Evolutionary conservation across 768 basidiomycete species (phyloP), one percentile per base, ranked within the genome.

Genomic region (Trametes gibbosa): DNA sequence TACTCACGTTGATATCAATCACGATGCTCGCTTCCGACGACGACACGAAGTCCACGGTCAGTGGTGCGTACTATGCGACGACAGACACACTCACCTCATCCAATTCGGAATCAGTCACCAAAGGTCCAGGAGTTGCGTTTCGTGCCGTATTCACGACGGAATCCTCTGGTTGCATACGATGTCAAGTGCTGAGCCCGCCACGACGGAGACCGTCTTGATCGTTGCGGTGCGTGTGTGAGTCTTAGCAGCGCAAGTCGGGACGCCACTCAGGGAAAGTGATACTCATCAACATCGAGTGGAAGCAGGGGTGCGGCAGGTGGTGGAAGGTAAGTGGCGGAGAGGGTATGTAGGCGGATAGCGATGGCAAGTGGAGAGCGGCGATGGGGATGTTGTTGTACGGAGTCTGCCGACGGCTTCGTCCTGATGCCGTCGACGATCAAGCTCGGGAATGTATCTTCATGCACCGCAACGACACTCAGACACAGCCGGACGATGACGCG

Each of bases 51-150:
- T 42, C 41, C 17, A 21, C 43, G 24, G 19, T 8, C 21, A 24
- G 12, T 5, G 12, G 1, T 21, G 23, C 3, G 43, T 3, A 24
- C 43, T 5, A 24, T 7, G 13, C 7, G 9, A 21, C 7, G 6
- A 16, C 37, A 21, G 19, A 25, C 2, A 17, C 3, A 56, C 59
- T n/a, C 21, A 56, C 59, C 23, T 56, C 34, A 32, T 71, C 72
- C 19, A 70, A 73, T 37, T 72, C 74, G 13, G 74, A 73, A 47
- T 72, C 70, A 17, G 68, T 60, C 47, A 73, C 71, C 48, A 72
- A 60, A 12, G 74, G 74, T 0, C 71, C 69, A 3, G 74, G 74
- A 21, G 55, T 69, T n/a, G n/a, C n/a, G n/a, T n/a, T n/a, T n/a
- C n/a, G n/a, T n/a, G n/a, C n/a, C 37, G 72, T 69, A 50, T 63